Evolutionary conservation across 2,329 filamentous ascomycete genomes (phyloP).

Genomic region (Beauveria varroae): DNA sequence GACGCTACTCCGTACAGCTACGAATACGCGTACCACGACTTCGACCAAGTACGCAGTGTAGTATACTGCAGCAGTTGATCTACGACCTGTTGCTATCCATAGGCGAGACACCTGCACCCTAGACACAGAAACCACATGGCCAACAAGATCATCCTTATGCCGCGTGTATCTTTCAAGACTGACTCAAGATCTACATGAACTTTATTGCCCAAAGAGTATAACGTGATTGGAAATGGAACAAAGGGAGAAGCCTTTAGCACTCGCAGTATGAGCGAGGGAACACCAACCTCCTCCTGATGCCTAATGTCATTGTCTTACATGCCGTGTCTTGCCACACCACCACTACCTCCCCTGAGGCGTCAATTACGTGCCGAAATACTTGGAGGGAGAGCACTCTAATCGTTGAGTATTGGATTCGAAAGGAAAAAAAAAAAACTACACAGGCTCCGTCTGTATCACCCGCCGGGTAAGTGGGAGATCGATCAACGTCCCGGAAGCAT

Average conservation of each 20-base stretch:
- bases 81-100: neutral
- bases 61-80: neutral
- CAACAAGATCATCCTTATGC: neutral
- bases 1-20: too few relatives aligned
- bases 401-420: neutral
- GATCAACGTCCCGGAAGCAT: too few relatives aligned
- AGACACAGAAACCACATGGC: neutral
- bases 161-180: neutral
- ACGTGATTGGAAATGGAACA: neutral
- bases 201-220: too few relatives aligned
- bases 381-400: neutral
- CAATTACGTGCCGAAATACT: neutral
- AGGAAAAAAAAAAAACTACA: neutral
- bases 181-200: too few relatives aligned
- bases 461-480: too few relatives aligned
- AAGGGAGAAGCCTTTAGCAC: neutral
- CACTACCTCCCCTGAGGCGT: neutral
- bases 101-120: neutral
- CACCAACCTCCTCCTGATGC: neutral
- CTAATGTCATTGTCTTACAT: constrained; percentile 1
- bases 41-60: too few relatives aligned
- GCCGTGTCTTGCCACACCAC: neutral
- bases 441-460: too few relatives aligned
- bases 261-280: neutral
- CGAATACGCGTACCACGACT: too few relatives aligned